phyloP scores from a whole-genome alignment of 2,329 filamentous ascomycete species.

The Saccharata proteae region DNA sequence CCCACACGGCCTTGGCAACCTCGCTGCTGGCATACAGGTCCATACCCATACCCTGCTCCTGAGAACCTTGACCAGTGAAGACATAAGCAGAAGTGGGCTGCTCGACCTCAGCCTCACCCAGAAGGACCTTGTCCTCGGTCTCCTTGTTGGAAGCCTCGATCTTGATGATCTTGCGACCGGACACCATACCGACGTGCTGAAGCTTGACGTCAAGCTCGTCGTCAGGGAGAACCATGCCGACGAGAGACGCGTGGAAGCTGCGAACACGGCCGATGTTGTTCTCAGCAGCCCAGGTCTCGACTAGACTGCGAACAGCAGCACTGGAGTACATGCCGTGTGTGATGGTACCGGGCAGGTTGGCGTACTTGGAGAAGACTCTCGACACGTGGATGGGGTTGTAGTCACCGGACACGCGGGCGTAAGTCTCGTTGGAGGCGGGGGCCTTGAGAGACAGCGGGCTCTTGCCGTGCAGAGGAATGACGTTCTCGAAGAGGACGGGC shows the following conservation, averaged over 20 bases:
- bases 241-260: constrained; percentile 90
- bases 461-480: constrained; percentile 90
- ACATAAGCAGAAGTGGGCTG: constrained; percentile 95
- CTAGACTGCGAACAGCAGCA: constrained; percentile 85
- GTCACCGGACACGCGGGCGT: constrained; percentile 92
- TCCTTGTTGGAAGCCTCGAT: constrained; percentile 93
- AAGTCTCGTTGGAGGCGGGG: constrained; percentile 93
- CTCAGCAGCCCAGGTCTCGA: constrained; percentile 98
- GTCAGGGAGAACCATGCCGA: constrained; percentile 98
- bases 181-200: constrained; percentile 94
- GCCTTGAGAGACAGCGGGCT: constrained; percentile 78
- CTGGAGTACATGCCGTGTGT: constrained; percentile 99
- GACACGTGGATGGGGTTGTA: constrained; percentile 99
- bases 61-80: constrained; percentile 95
- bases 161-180: constrained; percentile 98
- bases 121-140: constrained; percentile 88
- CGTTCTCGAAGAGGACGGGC: constrained; percentile 92
- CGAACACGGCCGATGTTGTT: constrained; percentile 96
- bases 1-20: constrained; percentile 96
- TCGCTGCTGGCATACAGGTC: constrained; percentile 88
- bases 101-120: constrained; percentile 94
- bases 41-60: constrained; percentile 99
- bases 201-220: constrained; percentile 91
- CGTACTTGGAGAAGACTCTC: constrained; percentile 89
- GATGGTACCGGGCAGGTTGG: constrained; percentile 90